Conservation (phyloP, 768 basidiomycete genomes). For the Pisolithus marmoratus region DNA sequence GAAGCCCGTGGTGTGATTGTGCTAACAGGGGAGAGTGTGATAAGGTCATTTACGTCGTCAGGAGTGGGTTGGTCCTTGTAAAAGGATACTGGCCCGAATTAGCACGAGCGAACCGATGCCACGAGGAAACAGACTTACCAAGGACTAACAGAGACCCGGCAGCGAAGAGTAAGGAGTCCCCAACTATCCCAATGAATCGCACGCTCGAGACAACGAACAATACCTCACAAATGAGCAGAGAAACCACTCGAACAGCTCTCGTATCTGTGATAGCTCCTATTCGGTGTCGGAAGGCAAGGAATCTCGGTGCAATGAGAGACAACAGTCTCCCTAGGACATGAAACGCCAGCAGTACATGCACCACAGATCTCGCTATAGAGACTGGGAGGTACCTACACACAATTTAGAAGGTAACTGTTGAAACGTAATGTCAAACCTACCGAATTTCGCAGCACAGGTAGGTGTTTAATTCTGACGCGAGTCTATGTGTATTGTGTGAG, state of each 20-base stretch:
- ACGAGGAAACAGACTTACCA: conserved; percentile 22
- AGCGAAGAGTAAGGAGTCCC: conserved; percentile 38
- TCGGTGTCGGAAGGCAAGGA: conserved; percentile 13
- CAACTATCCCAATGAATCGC: conserved; percentile 29
- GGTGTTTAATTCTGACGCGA: conserved; percentile 14
- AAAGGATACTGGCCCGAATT: conserved; percentile 3
- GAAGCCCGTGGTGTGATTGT: not conserved
- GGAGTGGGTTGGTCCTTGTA: not conserved
- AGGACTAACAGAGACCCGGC: conserved; percentile 38
- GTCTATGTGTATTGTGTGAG: conserved; percentile 9
- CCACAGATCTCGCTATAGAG: conserved; percentile 30
- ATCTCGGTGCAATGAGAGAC: conserved; percentile 19
- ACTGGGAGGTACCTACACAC: conserved; percentile 35
- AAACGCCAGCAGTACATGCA: conserved; percentile 33
- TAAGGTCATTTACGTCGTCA: not conserved
- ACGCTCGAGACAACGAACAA: conserved; percentile 35
- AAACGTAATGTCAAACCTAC: conserved; percentile 9
- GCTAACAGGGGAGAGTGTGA: conserved; percentile 1
- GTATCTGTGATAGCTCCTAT: conserved; percentile 22
- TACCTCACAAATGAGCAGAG: conserved; percentile 39
- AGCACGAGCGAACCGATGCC: not conserved
- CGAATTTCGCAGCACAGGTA: conserved; percentile 29
- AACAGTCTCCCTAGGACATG: conserved; percentile 33
- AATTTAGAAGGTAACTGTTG: not conserved
- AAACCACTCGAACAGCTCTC: conserved; percentile 28